Conservation (phyloP, 2,329 filamentous ascomycete species). For the Fusarium tanahbumbuense region DNA sequence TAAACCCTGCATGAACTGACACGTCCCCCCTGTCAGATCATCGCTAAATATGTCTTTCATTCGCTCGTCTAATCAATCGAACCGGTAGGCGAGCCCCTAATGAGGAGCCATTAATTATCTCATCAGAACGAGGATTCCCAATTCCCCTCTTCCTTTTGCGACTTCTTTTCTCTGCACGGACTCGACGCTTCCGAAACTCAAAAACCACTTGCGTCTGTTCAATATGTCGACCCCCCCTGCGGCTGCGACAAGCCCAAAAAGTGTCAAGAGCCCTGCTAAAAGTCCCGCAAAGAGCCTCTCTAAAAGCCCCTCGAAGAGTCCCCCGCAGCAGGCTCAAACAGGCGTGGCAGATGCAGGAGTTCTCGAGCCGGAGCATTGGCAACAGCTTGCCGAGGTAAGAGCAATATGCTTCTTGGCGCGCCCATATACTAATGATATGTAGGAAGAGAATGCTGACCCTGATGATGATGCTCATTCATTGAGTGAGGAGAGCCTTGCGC, state of each 20-base stretch:
- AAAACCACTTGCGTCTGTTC: not conserved
- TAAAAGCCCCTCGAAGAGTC: not conserved
- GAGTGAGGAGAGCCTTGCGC: not conserved
- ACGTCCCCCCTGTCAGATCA: not conserved
- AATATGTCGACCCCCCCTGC: constrained; percentile 22
- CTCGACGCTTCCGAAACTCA: not conserved
- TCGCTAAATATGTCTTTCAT: not conserved
- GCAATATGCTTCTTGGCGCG: not conserved
- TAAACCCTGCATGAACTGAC: not conserved
- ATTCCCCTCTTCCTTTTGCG: not conserved
- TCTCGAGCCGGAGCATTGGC: constrained; percentile 17
- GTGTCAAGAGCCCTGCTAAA: not conserved
- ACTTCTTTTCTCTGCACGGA: not conserved
- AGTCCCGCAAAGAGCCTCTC: constrained; percentile 18
- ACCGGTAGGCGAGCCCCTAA: not conserved
- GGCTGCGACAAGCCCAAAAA: constrained; percentile 15
- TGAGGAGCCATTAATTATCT: not conserved
- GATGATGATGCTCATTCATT: constrained; percentile 8
- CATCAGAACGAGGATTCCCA: not conserved
- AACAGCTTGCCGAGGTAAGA: constrained; percentile 19
- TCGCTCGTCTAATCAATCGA: not conserved
- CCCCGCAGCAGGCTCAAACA: not conserved
- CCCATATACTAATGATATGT: not conserved
- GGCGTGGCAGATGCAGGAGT: not conserved
- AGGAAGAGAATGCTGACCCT: not conserved